phyloP scores from a whole-genome alignment of 2,329 filamentous ascomycete species.

The Alternaria metachromatica region DNA sequence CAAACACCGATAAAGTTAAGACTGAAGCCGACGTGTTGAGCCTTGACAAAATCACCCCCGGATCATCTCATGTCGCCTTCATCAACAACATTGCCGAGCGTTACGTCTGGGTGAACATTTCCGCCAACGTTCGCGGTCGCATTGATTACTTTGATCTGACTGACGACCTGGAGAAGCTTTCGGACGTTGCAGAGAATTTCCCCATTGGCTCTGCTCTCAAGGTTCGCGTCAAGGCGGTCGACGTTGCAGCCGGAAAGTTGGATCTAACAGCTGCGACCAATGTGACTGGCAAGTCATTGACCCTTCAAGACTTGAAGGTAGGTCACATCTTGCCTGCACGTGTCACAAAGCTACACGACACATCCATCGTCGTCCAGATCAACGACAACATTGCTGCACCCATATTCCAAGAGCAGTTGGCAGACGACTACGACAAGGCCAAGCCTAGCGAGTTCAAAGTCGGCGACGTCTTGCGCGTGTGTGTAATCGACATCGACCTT shows the following conservation, averaged over 20 bases:
- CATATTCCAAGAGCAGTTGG: slow-evolving; percentile 81
- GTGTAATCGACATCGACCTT: slow-evolving; percentile 78
- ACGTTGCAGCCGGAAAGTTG: slow-evolving; percentile 74
- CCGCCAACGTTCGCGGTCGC: slow-evolving; percentile 84
- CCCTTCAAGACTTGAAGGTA: slow-evolving; percentile 73
- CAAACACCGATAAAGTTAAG: slow-evolving; percentile 68
- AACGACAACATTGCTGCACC: slow-evolving; percentile 80
- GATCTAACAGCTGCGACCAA: slow-evolving; percentile 82
- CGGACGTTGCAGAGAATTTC: slow-evolving; percentile 79
- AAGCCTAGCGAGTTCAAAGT: slow-evolving; percentile 78
- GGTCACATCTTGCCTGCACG: slow-evolving; percentile 84
- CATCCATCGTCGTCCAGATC: slow-evolving; percentile 83
- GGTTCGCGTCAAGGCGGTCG: slow-evolving; percentile 77
- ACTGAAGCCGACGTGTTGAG: slow-evolving; percentile 68
- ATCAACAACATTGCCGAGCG: slow-evolving; percentile 87
- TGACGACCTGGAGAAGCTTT: slow-evolving; percentile 80
- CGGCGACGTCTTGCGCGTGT: slow-evolving; percentile 88
- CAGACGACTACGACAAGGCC: slow-evolving; percentile 83
- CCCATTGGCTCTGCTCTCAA: slow-evolving; percentile 88
- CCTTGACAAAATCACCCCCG: slow-evolving; percentile 74
- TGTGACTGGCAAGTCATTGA: slow-evolving; percentile 62
- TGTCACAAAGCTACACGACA: slow-evolving; percentile 84
- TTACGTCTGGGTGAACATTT: slow-evolving; percentile 88
- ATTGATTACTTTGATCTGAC: slow-evolving; percentile 84
- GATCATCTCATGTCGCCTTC: slow-evolving; percentile 78